Conservation (phyloP, 805 yeast species). For the Lachancea cidri region DNA sequence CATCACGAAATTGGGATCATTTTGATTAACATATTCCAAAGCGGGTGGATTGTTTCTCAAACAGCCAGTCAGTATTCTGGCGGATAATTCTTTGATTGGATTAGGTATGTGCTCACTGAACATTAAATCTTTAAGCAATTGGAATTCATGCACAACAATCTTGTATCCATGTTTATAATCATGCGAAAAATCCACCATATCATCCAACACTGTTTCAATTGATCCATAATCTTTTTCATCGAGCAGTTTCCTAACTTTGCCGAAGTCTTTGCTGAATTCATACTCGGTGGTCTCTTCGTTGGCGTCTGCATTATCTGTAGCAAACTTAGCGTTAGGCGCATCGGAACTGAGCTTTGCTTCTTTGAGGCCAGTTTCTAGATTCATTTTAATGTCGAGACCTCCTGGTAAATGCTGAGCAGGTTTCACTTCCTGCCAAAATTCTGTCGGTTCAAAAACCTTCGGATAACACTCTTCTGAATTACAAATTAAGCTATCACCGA, state of each 20-base stretch:
- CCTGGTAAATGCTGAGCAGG: conserved; percentile 75
- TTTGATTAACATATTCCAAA: conserved; percentile 31
- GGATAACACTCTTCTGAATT: conserved; percentile 57
- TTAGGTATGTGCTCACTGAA: conserved; percentile 15
- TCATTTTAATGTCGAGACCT: conserved; percentile 68
- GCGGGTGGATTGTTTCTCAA: conserved; percentile 73
- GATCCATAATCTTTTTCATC: conserved; percentile 14
- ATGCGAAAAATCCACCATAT: conserved; percentile 57
- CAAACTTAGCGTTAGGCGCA: not conserved
- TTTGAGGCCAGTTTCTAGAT: conserved; percentile 62
- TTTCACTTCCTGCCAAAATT: conserved; percentile 62
- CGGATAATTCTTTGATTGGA: conserved; percentile 44
- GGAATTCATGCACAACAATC: conserved; percentile 35
- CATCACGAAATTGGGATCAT: conserved; percentile 37
- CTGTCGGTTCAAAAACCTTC: conserved; percentile 52
- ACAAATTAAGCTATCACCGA: conserved; percentile 20
- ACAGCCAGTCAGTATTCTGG: conserved; percentile 59
- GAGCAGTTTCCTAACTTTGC: conserved; percentile 24
- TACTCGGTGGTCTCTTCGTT: conserved; percentile 11
- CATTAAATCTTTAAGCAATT: conserved; percentile 13
- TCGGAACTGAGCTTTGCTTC: conserved; percentile 54
- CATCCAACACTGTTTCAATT: conserved; percentile 29
- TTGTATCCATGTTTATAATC: conserved; percentile 57
- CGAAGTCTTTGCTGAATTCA: conserved; percentile 29
- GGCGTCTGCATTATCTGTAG: conserved; percentile 15